Percentiles rank a stretch among this genome's conserved stretches.
Evolutionary conservation across 768 basidiomycete species (phyloP).

Genomic region (Leccinum imitatum): DNA sequence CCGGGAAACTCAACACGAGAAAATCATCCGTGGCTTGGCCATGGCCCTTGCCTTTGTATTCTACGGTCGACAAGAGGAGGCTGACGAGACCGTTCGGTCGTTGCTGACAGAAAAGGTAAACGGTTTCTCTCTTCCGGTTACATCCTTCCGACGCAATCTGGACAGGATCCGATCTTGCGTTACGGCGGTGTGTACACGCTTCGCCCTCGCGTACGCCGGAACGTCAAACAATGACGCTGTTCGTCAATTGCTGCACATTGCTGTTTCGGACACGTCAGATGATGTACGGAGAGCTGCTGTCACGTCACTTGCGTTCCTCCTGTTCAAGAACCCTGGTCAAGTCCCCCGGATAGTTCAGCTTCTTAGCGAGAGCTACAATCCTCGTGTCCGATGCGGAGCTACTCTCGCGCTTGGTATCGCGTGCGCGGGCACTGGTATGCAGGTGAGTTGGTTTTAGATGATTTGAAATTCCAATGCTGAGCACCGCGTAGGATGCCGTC

Average conservation of each 20-base stretch:
- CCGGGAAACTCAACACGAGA: constrained; percentile 97
- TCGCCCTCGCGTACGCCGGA: constrained; percentile 95
- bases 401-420: constrained; percentile 96
- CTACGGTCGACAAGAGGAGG: constrained; percentile 91
- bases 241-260: constrained; percentile 88
- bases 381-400: constrained; percentile 96
- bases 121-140: neutral
- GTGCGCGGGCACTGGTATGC: constrained; percentile 94
- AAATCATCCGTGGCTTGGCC: constrained; percentile 95
- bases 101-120: constrained; percentile 84
- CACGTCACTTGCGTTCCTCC: constrained; percentile 90
- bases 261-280: constrained; percentile 97
- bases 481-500: constrained; percentile 73
- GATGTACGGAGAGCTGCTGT: constrained; percentile 97
- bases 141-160: constrained; percentile 9
- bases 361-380: constrained; percentile 97
- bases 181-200: constrained; percentile 98
- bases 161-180: constrained; percentile 90
- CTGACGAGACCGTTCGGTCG: constrained; percentile 76
- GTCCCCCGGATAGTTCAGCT: constrained; percentile 97
- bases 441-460: constrained; percentile 47
- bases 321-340: constrained; percentile 96
- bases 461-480: neutral
- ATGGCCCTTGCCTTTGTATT: constrained; percentile 90
- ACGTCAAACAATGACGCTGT: constrained; percentile 94